Evolutionary conservation across 225 moss, liverwort and hornwort species (phyloP), one percentile per base, ranked within the genome.

Genomic region (Asterella californica): DNA sequence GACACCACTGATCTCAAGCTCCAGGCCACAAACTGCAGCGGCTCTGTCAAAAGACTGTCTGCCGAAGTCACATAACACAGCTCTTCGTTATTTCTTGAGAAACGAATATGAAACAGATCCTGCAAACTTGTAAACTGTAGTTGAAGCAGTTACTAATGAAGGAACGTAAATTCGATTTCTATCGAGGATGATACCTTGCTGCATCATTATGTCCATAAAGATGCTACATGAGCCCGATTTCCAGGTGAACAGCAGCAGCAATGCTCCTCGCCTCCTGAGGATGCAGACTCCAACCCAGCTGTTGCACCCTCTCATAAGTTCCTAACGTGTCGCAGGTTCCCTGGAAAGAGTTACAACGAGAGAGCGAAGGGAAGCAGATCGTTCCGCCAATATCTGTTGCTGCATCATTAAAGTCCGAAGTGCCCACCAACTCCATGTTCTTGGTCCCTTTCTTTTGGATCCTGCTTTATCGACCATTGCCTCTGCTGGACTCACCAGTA

Each of bases 351-450:
- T 53, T 50, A 86, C 80, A 62, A 93, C 90, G 61, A 84, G 88
- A 63, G 85, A 83, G 59, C 88, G 91, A 74, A 99, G 88, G 11
- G 93, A 85, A 62, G 91, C 85, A 38, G 95, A 99, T 59, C 95
- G 90, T 88, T 99, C 95, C 47, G 88, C 95, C 79, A 99, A 73
- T 64, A 93, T 86, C 33, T 91, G 91, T 80, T 99, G 99, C 47
- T 99, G 99, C 55, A 88, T 91, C 27, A 92, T 45, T 61, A 93
- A 77, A 47, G 89, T 88, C 47, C 99, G 88, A 74, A 92, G 84
- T 47, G 87, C 86, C 99, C 99, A 99, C 99, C 99, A 99, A 69
- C 87, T 84, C 77, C 88, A 84, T 46, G 90, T 90, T 80, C 79
- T 89, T 47, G 88, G 82, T 76, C 66, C 81, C 75, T 76, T 84